Conservation (phyloP, 306 rosid species). For the Casuarina cunninghamiana region DNA sequence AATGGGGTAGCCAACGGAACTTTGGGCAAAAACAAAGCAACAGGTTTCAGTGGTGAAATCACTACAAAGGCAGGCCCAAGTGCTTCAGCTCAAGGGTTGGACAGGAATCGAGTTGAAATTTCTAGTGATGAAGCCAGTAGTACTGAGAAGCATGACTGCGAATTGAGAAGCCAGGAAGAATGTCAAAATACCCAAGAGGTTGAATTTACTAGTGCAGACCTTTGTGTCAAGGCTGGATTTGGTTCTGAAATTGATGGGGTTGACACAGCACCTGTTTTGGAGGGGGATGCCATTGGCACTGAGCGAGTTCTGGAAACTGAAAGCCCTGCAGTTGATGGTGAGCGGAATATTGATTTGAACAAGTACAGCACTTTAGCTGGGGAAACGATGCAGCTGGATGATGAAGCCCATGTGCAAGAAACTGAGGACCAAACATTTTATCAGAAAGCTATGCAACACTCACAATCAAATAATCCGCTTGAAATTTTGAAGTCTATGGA, state of each 20-base stretch:
- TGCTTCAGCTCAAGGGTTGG: constrained; percentile 49
- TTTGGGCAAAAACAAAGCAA: constrained; percentile 39
- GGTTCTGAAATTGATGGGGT: constrained; percentile 73
- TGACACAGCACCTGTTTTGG: constrained; percentile 50
- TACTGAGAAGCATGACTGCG: constrained; percentile 87
- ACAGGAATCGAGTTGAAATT: constrained; percentile 48
- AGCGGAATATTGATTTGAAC: constrained; percentile 53
- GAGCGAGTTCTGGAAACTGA: constrained; percentile 76
- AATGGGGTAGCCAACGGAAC: constrained; percentile 36
- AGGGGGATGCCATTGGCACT: constrained; percentile 64
- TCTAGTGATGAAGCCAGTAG: constrained; percentile 70
- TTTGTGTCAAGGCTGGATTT: constrained; percentile 59
- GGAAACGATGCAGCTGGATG: constrained; percentile 78
- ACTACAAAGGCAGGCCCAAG: constrained; percentile 52
- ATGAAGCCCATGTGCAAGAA: constrained; percentile 58
- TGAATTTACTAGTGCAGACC: constrained; percentile 71
- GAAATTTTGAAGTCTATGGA: constrained; percentile 50
- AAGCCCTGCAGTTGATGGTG: constrained; percentile 57
- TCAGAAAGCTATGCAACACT: constrained; percentile 42
- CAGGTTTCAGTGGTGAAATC: constrained; percentile 34
- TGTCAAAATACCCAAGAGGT: constrained; percentile 76
- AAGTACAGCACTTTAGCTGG: constrained; percentile 42
- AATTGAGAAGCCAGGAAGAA: constrained; percentile 59
- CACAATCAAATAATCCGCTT: constrained; percentile 45
- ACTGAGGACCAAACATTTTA: constrained; percentile 50